Evolutionary conservation across 225 moss, liverwort and hornwort species (phyloP).

Genomic region (Pseudisothecium myosuroides): DNA sequence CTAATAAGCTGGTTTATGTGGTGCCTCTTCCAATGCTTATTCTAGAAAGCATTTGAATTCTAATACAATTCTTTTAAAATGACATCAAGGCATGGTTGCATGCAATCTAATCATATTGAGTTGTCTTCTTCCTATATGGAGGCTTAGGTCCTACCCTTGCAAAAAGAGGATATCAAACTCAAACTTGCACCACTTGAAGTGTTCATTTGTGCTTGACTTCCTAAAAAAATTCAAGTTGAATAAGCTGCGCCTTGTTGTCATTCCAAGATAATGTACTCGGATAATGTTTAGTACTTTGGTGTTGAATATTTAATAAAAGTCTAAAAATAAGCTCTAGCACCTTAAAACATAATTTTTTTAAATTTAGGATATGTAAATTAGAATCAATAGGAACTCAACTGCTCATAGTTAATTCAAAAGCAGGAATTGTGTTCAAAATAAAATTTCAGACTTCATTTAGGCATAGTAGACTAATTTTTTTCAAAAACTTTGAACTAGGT

Average conservation of each 20-base stretch:
- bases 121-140: not conserved
- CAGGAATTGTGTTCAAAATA: not conserved
- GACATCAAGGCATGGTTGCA: not conserved
- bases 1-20: no score
- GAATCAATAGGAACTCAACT: not conserved
- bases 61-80: not conserved
- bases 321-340: not conserved
- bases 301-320: not conserved
- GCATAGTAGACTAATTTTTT: not conserved
- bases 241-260: not conserved
- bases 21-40: not conserved
- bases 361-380: not conserved
- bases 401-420: not conserved
- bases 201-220: not conserved
- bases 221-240: not conserved
- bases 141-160: not conserved
- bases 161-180: not conserved
- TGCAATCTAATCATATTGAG: not conserved
- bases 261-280: fast-evolving
- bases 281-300: not conserved
- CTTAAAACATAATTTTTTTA: not conserved
- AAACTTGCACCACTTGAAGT: not conserved
- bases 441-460: not conserved
- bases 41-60: not conserved
- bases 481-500: not conserved